Evolutionary conservation across 306 rosid species (phyloP).

Genomic region (Quercus variabilis): DNA sequence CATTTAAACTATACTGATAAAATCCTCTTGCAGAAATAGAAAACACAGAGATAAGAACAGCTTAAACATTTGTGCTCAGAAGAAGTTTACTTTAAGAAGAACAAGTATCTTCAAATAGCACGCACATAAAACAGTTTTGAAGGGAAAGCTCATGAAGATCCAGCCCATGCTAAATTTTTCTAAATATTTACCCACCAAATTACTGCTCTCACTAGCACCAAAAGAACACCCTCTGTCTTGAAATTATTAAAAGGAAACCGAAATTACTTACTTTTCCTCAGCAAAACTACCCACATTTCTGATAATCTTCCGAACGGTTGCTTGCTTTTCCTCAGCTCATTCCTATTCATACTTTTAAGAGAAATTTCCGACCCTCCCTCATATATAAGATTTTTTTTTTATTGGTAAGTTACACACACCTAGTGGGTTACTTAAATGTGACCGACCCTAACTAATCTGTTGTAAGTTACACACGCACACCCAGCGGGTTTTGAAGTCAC

Average conservation of each 20-base stretch:
- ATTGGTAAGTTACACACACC: too few relatives aligned
- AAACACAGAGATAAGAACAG: background rate
- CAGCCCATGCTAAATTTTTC: background rate
- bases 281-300: conserved; percentile 3
- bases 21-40: background rate
- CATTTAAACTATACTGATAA: background rate
- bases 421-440: too few relatives aligned
- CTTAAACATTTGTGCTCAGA: background rate
- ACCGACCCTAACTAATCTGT: too few relatives aligned
- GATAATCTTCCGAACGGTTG: background rate
- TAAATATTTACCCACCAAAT: background rate
- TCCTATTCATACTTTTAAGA: background rate
- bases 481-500: too few relatives aligned
- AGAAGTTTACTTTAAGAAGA: background rate
- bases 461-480: too few relatives aligned
- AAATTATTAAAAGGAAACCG: background rate
- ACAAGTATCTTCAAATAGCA: background rate
- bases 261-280: too few relatives aligned
- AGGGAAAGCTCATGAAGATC: background rate
- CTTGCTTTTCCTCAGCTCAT: background rate
- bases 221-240: background rate
- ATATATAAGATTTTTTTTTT: too few relatives aligned
- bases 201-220: background rate
- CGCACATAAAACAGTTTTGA: background rate
- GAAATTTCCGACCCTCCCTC: background rate